Percentiles rank a stretch among this genome's conserved stretches.
These are phyloP conservation scores for Spathaspora passalidarum DNA, from an alignment of 805 yeast species.

Conservation along the genomic window DNA sequence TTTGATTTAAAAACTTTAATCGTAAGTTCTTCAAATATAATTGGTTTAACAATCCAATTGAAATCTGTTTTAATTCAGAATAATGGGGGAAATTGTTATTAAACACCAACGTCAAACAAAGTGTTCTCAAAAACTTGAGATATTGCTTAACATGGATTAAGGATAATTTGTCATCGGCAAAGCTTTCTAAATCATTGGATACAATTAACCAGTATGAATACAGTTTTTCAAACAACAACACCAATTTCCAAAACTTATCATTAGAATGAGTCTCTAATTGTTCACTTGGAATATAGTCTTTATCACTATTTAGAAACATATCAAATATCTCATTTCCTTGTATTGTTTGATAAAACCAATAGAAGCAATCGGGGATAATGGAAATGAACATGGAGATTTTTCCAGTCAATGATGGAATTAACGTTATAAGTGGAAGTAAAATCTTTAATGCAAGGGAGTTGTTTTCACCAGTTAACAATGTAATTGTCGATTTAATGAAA, in stretches of 20 bases:
- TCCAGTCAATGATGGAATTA: constrained; percentile 36
- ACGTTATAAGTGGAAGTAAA: constrained; percentile 27
- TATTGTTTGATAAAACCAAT: constrained; percentile 27
- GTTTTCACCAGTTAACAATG: constrained; percentile 10
- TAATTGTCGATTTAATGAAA: constrained; percentile 19
- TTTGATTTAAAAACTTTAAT: constrained; percentile 44
- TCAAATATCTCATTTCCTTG: constrained; percentile 15
- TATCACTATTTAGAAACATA: constrained; percentile 5
- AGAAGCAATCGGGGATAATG: constrained; percentile 38
- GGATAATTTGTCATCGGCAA: constrained; percentile 39
- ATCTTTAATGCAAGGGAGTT: constrained; percentile 15
- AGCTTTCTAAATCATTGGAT: constrained; percentile 62
- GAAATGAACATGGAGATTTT: constrained; percentile 40
- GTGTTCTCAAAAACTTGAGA: constrained; percentile 45
- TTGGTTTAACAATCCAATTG: constrained; percentile 59
- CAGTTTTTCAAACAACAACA: constrained; percentile 56
- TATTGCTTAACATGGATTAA: constrained; percentile 38
- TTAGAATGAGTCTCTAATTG: constrained; percentile 6
- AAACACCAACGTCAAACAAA: constrained; percentile 52
- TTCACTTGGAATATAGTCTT: constrained; percentile 13
- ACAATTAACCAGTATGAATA: constrained; percentile 66
- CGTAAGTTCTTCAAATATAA: constrained; percentile 66
- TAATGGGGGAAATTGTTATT: constrained; percentile 13
- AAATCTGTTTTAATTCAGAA: constrained; percentile 23
- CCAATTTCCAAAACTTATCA: constrained; percentile 29